A percentile compares a stretch with the other conserved stretches of the same genome.
phyloP scores from a whole-genome alignment of 1,139 yeast genomes.

The Candida freyschussii region DNA sequence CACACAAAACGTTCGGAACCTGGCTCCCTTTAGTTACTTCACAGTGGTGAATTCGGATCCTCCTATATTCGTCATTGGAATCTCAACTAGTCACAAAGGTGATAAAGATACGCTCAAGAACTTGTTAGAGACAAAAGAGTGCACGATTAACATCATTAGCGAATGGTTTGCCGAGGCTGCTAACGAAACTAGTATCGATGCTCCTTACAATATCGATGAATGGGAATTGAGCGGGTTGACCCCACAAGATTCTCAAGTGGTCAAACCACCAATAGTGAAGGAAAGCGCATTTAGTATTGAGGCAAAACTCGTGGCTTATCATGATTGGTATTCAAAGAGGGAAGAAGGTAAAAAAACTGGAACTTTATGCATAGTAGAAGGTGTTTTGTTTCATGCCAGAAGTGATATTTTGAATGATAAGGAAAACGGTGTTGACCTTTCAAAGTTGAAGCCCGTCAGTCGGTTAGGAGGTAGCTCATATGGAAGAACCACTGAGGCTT shows the following conservation, averaged over 20 bases:
- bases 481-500: slow-evolving; percentile 34
- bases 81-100: slow-evolving; percentile 30
- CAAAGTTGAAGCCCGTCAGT: slow-evolving; percentile 47
- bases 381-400: slow-evolving; percentile 51
- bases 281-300: slow-evolving; percentile 61
- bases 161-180: slow-evolving; percentile 69
- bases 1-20: slow-evolving; percentile 40
- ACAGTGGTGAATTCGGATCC: slow-evolving; percentile 49
- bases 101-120: slow-evolving; percentile 48
- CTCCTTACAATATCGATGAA: slow-evolving; percentile 49
- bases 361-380: slow-evolving; percentile 44
- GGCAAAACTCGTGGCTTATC: slow-evolving; percentile 42
- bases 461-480: slow-evolving; percentile 55
- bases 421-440: slow-evolving; percentile 37
- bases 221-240: slow-evolving; percentile 55
- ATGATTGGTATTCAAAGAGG: slow-evolving; percentile 41
- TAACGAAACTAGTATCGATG: slow-evolving; percentile 42
- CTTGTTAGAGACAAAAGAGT: slow-evolving; percentile 46
- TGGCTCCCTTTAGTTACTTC: slow-evolving; percentile 60
- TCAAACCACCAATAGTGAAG: slow-evolving; percentile 52
- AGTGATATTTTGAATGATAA: slow-evolving; percentile 48
- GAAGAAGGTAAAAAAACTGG: slow-evolving; percentile 37
- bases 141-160: slow-evolving; percentile 53
- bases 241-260: slow-evolving; percentile 39
- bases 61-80: slow-evolving; percentile 51